Base-by-base conservation (phyloP, 805 yeast species). In the Nakazawaea ambrosiae region DNA sequence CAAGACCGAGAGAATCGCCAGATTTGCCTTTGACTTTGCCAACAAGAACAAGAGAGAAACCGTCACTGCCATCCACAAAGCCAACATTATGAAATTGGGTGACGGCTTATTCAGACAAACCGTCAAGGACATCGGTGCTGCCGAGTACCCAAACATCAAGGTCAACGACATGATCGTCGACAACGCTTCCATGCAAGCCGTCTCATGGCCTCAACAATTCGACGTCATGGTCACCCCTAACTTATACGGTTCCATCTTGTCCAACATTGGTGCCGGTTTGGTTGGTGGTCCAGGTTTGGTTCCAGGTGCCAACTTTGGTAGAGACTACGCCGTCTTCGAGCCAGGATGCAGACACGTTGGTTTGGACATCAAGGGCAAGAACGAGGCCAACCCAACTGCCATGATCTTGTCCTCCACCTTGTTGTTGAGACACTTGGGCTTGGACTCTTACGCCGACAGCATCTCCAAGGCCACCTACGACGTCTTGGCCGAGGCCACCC, bases 341-440 rank as follows among this genome's bases (percentile, higher is more conserved):
- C 97, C 98, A 55, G 98, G 97, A 68, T 89, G 97, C 70, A 85
- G 98, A 76, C 97, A 89, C 72, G 97, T 89, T 56, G 97, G 97
- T 66, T 74, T 90, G 54, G 97, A 90, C 66, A 85, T 92, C 63
- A 75, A 85, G 73, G 97, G 95, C 59, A 77, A 85, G 66, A 84
- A 87, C 73, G 74, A 86, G 47, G 97, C 97, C 48, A 90, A 90
- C 79, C 98, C 98, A 61, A 86, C 97, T 45, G 97, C 96, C 51
- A 83, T 90, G 90, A 83, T 90, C 55, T 73, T 92, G 56, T 86
- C 96, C 43, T 76, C 96, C 32, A 68, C 89, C 47, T 78, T 90
- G 82, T 65, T 90, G 81, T 77, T 90, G 69, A 85, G 96, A 70
- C 98, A 90, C 67, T 33, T 90, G 58, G 97, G 97, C 49, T 73